These are phyloP conservation scores for Trypanosoma cruzi DNA, from an alignment of 208 protist species.

Conservation along the genomic window DNA sequence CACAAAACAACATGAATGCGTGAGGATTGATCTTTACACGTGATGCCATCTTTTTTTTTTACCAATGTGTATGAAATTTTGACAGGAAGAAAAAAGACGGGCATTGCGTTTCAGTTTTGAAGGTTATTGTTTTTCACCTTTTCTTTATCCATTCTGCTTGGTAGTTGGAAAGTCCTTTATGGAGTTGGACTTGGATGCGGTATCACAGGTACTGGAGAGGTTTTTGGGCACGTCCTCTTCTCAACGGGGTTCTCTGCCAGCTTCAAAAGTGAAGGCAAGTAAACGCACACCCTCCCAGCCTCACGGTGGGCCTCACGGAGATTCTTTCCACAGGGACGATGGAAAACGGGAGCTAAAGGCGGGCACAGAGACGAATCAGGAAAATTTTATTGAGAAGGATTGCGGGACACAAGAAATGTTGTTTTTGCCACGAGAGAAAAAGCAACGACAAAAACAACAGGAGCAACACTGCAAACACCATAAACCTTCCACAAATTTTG, in stretches of 20 bases:
- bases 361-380: too few species aligned
- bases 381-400: constrained; percentile 1
- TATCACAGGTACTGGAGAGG: constrained; percentile 19
- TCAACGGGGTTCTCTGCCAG: background rate
- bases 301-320: background rate
- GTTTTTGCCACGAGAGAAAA: constrained; percentile 6
- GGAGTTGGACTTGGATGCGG: constrained; percentile 38
- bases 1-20: too few species aligned
- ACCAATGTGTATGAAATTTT: too few species aligned
- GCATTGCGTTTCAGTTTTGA: background rate
- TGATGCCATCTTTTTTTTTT: too few species aligned
- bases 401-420: constrained; percentile 20
- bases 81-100: background rate
- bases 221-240: constrained; percentile 7
- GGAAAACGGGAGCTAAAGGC: background rate
- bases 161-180: constrained; percentile 14
- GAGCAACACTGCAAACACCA: background rate
- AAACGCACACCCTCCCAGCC: background rate
- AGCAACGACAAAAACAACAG: background rate
- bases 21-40: too few species aligned
- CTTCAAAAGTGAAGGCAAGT: background rate
- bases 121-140: background rate
- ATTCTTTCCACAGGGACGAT: background rate
- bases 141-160: constrained; percentile 3
- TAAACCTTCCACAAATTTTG: constrained; percentile 10